Evolutionary conservation across 139 green algal genomes (phyloP).

Genomic region (Microglena sp.): DNA sequence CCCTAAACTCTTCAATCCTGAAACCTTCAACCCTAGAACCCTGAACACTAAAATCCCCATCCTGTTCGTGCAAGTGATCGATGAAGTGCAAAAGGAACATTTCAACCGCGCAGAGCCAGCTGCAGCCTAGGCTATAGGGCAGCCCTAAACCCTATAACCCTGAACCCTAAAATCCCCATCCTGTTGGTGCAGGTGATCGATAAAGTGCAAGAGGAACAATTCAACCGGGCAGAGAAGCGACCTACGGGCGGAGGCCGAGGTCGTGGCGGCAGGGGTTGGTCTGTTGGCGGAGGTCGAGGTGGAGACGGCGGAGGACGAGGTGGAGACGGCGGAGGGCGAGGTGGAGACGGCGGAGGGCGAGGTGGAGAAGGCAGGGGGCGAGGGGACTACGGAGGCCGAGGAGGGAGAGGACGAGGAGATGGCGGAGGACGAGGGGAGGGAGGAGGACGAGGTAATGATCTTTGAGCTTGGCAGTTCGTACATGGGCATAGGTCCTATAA

Average conservation of each 20-base stretch:
- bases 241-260: constrained; percentile 6
- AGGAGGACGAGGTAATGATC: not conserved
- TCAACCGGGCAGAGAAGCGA: constrained; percentile 38
- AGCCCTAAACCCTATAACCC: not conserved
- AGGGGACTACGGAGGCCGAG: not conserved
- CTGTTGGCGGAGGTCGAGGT: constrained; percentile 15
- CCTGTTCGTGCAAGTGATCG: not conserved
- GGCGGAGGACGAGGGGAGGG: too few species aligned
- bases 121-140: not conserved
- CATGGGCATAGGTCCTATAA: not conserved
- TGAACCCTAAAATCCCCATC: not conserved
- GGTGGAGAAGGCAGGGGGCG: not conserved
- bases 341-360: not conserved
- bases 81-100: not conserved
- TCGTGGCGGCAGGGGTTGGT: not conserved
- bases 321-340: constrained; percentile 4
- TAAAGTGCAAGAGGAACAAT: constrained; percentile 74
- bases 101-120: not conserved
- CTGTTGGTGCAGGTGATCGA: constrained; percentile 63
- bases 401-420: too few species aligned
- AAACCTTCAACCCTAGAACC: too few species aligned
- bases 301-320: constrained; percentile 15
- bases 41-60: too few species aligned
- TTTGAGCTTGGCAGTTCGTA: not conserved
- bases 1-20: too few species aligned